Percentiles rank a stretch among this genome's conserved stretches.
Conservation (phyloP, 2,329 filamentous ascomycete species). For the Pseudocercospora vitis region DNA sequence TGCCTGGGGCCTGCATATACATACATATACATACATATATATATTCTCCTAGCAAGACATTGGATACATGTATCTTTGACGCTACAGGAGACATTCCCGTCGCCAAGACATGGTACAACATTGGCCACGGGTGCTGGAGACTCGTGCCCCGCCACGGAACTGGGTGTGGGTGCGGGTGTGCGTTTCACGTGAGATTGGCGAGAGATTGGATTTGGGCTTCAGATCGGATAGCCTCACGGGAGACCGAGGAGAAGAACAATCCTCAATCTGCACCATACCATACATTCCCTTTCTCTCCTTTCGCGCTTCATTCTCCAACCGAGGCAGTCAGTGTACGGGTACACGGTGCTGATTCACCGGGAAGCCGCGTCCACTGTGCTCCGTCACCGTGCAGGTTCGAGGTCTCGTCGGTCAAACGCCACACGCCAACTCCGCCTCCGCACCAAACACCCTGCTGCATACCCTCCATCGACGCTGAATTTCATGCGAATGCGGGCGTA, state of each 20-base stretch:
- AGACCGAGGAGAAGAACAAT: not conserved
- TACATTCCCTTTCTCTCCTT: not conserved
- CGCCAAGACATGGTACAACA: no score
- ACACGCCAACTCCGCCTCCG: conserved; percentile 10
- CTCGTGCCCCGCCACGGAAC: no score
- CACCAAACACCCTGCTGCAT: conserved; percentile 8
- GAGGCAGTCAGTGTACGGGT: not conserved
- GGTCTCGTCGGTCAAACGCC: not conserved
- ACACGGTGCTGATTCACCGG: not conserved
- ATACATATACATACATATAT: no score
- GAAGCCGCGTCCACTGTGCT: not conserved
- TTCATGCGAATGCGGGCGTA: conserved; percentile 17
- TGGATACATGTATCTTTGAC: not conserved
- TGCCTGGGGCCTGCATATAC: no score
- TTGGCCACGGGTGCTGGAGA: no score
- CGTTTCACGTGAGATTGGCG: not conserved
- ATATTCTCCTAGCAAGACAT: no score
- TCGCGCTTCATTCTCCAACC: not conserved
- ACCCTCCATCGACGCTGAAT: no score
- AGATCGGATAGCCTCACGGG: not conserved
- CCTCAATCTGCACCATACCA: no score
- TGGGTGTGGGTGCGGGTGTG: not conserved
- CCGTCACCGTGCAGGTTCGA: not conserved
- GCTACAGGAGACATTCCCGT: no score
- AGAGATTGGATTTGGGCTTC: not conserved